Evolutionary conservation across 345 rosid species (phyloP).

Genomic region (Melastoma malabathricum): DNA sequence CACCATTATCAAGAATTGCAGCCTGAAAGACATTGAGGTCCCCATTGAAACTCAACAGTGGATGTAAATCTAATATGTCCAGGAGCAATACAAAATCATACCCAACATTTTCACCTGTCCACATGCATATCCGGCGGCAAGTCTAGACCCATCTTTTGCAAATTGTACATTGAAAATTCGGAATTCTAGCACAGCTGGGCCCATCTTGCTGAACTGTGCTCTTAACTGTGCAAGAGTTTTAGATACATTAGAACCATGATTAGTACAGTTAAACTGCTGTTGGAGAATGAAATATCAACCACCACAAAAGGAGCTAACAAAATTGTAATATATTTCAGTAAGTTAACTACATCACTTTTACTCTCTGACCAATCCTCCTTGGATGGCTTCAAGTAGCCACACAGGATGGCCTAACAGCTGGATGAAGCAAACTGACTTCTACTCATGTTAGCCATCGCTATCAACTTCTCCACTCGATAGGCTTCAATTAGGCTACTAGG

Average conservation of each 20-base stretch:
- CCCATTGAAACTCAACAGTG: background rate
- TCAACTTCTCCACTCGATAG: conserved; percentile 42
- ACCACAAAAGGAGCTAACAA: too few relatives aligned
- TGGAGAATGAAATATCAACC: too few relatives aligned
- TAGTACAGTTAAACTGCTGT: too few relatives aligned
- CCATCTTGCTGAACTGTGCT: conserved; percentile 39
- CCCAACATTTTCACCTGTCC: conserved; percentile 40
- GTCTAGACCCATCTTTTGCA: conserved; percentile 34
- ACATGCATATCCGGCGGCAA: conserved; percentile 66
- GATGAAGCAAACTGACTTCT: too few relatives aligned
- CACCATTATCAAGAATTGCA: conserved; percentile 49
- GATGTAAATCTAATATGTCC: background rate
- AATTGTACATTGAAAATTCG: conserved; percentile 35
- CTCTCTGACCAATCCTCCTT: too few relatives aligned
- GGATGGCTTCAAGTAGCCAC: too few relatives aligned
- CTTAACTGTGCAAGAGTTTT: conserved; percentile 37
- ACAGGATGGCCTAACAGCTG: too few relatives aligned
- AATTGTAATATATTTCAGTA: too few relatives aligned
- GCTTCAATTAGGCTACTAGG: conserved; percentile 25
- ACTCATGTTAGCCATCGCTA: too few relatives aligned
- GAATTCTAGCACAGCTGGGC: conserved; percentile 49
- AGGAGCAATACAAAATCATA: background rate
- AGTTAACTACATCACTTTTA: too few relatives aligned
- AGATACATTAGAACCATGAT: background rate
- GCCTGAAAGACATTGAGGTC: conserved; percentile 40